Conservation (phyloP, 208 protist genomes). For the Crithidia fasciculata region DNA sequence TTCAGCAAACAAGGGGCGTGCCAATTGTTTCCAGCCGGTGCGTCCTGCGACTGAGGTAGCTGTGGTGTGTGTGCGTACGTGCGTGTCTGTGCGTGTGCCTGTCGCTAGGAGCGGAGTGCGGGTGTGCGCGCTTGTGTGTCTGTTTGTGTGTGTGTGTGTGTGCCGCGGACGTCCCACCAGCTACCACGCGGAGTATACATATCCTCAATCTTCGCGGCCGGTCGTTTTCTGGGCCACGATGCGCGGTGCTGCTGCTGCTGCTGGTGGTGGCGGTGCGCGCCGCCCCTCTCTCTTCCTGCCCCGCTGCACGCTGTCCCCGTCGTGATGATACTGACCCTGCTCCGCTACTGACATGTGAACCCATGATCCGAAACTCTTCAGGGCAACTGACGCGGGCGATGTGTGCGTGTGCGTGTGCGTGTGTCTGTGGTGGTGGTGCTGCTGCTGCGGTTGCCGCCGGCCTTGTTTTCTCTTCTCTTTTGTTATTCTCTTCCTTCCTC, state of each 20-base stretch:
- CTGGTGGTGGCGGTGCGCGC: too few species aligned
- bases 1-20: slow-evolving; percentile 43
- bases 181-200: slow-evolving; percentile 27
- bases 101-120: background rate
- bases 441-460: background rate
- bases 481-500: background rate
- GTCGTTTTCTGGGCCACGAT: slow-evolving; percentile 32
- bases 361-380: slow-evolving; percentile 38
- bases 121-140: background rate
- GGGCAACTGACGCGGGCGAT: slow-evolving; percentile 33
- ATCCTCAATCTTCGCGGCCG: slow-evolving; percentile 24
- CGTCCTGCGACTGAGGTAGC: slow-evolving; percentile 51
- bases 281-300: too few species aligned
- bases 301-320: slow-evolving; percentile 13
- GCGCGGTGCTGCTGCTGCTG: background rate
- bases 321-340: slow-evolving; percentile 36
- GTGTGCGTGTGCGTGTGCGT: background rate
- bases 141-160: slow-evolving; percentile 15
- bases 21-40: slow-evolving; percentile 62
- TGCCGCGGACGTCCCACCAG: slow-evolving; percentile 19
- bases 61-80: background rate
- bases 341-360: slow-evolving; percentile 39
- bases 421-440: background rate
- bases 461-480: background rate
- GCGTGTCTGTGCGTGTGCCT: background rate